Conservation (phyloP, 2,329 filamentous ascomycete genomes). For the Rutstroemia sydowiana region DNA sequence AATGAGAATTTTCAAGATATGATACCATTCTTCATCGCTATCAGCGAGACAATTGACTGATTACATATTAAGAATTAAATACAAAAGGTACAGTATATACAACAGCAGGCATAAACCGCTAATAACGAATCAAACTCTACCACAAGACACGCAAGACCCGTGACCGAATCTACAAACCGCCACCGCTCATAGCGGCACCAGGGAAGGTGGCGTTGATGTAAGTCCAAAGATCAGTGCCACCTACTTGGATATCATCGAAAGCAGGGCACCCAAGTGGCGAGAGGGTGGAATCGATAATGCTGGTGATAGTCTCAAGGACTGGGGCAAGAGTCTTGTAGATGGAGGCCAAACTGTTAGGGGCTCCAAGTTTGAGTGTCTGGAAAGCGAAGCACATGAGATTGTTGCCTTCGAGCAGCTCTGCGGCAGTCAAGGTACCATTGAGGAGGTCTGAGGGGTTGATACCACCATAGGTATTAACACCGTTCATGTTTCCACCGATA, state of each 20-base stretch:
- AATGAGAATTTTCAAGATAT: too few relatives aligned
- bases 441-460: slow-evolving; percentile 37
- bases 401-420: slow-evolving; percentile 38
- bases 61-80: too few relatives aligned
- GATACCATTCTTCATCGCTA: too few relatives aligned
- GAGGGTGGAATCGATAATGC: not conserved
- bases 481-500: not conserved
- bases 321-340: not conserved
- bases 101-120: too few relatives aligned
- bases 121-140: too few relatives aligned
- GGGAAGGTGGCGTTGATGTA: not conserved
- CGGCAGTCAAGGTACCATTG: slow-evolving; percentile 37
- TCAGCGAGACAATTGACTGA: too few relatives aligned
- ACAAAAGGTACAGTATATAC: too few relatives aligned
- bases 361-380: not conserved
- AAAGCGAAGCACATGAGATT: slow-evolving; percentile 38
- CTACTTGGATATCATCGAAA: not conserved
- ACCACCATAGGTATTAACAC: slow-evolving; percentile 40
- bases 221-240: not conserved
- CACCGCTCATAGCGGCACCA: not conserved
- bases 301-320: not conserved
- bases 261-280: not conserved
- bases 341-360: not conserved
- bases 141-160: not conserved
- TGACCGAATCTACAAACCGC: not conserved